phyloP scores from a whole-genome alignment of 495 filamentous ascomycete genomes.

The Xanthoparmelia taractica region DNA sequence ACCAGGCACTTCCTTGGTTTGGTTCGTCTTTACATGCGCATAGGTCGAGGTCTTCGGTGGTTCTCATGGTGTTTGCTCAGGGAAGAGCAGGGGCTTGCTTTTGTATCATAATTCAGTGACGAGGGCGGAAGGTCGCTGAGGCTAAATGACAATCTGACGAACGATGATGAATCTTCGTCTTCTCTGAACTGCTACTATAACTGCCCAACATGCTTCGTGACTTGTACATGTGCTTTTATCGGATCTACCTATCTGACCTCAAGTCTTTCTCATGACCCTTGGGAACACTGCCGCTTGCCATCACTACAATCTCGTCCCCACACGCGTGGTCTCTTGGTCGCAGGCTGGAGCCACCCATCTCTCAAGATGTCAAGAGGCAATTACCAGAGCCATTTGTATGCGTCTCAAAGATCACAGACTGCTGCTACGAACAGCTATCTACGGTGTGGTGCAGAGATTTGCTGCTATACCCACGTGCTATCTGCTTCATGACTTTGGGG shows the following conservation, averaged over 20 bases:
- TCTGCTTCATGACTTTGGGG: no score
- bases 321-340: no score
- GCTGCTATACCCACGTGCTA: no score
- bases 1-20: slow-evolving; percentile 10
- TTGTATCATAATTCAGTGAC: slow-evolving; percentile 29
- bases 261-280: no score
- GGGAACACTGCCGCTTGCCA: no score
- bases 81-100: slow-evolving; percentile 20
- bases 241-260: background rate
- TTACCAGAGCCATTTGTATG: no score
- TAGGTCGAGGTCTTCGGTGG: slow-evolving; percentile 18
- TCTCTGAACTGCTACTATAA: background rate
- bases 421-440: no score
- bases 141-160: slow-evolving; percentile 19
- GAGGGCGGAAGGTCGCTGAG: slow-evolving; percentile 16
- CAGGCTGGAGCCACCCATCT: no score
- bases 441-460: no score
- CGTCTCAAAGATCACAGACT: no score
- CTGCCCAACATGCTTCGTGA: background rate
- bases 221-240: background rate
- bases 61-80: slow-evolving; percentile 23
- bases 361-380: no score
- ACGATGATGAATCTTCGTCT: slow-evolving; percentile 13
- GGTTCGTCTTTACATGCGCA: slow-evolving; percentile 11
- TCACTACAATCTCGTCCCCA: no score